Conservation (phyloP, 1,284 basidiomycete genomes). For the Cryptococcus amylolentus region DNA sequence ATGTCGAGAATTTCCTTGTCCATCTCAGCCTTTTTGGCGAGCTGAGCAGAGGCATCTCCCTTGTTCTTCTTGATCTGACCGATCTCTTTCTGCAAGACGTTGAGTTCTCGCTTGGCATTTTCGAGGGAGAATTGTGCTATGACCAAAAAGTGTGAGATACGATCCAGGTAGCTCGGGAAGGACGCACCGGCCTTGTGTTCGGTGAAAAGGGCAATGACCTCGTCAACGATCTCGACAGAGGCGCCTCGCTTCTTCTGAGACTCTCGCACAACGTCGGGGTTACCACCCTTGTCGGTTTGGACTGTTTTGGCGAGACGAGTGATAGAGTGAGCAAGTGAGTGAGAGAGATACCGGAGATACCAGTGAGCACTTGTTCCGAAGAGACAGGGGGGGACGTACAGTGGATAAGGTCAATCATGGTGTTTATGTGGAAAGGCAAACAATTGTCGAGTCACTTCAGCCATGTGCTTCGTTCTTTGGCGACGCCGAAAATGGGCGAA, state of each 20-base stretch:
- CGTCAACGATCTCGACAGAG: constrained; percentile 85
- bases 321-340: neutral
- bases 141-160: neutral
- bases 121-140: constrained; percentile 82
- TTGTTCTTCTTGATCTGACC: constrained; percentile 93
- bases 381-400: constrained; percentile 25
- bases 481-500: neutral
- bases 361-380: too few relatives aligned
- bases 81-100: constrained; percentile 90
- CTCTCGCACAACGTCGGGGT: constrained; percentile 86
- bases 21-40: constrained; percentile 72
- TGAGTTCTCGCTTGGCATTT: constrained; percentile 73
- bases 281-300: constrained; percentile 74
- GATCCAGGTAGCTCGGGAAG: neutral
- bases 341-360: neutral
- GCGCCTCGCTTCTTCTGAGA: constrained; percentile 90
- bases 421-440: neutral
- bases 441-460: too few relatives aligned
- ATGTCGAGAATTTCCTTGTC: constrained; percentile 69
- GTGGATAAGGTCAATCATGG: constrained; percentile 49
- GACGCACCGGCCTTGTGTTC: constrained; percentile 74
- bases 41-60: constrained; percentile 78
- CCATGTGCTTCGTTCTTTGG: neutral
- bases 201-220: constrained; percentile 72
- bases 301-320: constrained; percentile 21